Base-by-base conservation (phyloP, 345 rosid genomes). In the Camelina laxa region DNA sequence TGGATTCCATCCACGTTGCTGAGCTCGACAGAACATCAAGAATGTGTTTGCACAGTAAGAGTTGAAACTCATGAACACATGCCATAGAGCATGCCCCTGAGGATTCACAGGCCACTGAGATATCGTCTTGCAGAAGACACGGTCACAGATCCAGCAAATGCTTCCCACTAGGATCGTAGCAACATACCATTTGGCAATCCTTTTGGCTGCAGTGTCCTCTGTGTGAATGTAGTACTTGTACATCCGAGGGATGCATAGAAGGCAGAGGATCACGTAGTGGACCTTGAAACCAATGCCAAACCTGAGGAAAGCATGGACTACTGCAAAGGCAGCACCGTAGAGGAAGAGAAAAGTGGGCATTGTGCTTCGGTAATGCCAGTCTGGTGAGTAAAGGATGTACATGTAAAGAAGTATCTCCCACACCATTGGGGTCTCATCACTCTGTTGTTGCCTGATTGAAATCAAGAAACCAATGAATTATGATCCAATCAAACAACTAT, bases 351-450 rank as follows among this genome's bases (percentile, higher is more conserved):
- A 90, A 42, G 93, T 92, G 30, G 99, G 99, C 99, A 95, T 95
- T 0, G 97, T 90, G 66, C 97, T 88, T 50, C 87, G 77, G 78
- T 95, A 95, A 78, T 95, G 99, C 99, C 99, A 95, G 79, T 95
- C 97, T 30, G 99, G 99, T 14, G 99, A 95, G 82, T 92, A 90
- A 38, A 92, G 89, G 80, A 92, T 95, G 85, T 90, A 95, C 76
- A 95, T 81, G 75, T 94, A 95, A 49, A 95, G 88, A 55, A 95
- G 98, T 87, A 95, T 85, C 79, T 90, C 98, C 99, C 99, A 92
- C 51, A 95, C 98, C 99, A 92, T 92, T 3, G 98, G 97, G 1
- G 99, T 95, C 78, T 95, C 98, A 82, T 95, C 99, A 75, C 97
- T 89, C 75, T 90, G 98, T 80, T 89, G 98, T 78, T 90, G 98